Conservation (phyloP, 1,284 basidiomycete genomes). For the Polyporus tsugae region DNA sequence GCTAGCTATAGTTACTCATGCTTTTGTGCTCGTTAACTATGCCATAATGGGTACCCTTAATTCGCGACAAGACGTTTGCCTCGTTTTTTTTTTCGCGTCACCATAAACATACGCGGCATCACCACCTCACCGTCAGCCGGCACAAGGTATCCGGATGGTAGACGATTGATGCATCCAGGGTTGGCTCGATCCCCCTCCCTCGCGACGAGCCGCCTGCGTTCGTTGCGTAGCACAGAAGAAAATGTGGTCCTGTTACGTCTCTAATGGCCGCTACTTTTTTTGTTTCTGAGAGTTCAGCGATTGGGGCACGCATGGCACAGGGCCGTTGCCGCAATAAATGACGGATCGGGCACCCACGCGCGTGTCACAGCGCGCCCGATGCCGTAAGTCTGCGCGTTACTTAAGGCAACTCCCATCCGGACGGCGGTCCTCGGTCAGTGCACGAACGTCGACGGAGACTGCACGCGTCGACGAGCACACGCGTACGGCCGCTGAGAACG, state of each 20-base stretch:
- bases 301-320: not conserved
- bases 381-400: not conserved
- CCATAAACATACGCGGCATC: not conserved
- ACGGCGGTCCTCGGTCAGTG: not conserved
- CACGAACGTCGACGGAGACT: not conserved
- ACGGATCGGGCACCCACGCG: constrained; percentile 2
- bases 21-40: not conserved
- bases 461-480: not conserved
- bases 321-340: constrained; percentile 1
- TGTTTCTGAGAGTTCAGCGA: not conserved
- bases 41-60: not conserved
- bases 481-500: not conserved
- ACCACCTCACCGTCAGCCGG: not conserved
- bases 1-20: not conserved
- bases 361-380: not conserved
- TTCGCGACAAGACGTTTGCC: constrained; percentile 5
- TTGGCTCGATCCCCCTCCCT: not conserved
- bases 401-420: not conserved
- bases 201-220: not conserved
- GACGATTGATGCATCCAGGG: not conserved
- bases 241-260: not conserved
- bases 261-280: not conserved
- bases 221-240: not conserved
- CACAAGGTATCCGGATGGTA: not conserved
- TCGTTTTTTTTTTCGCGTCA: constrained; percentile 7